phyloP scores from a whole-genome alignment of 805 yeast species.

The Candida sithepensis region DNA sequence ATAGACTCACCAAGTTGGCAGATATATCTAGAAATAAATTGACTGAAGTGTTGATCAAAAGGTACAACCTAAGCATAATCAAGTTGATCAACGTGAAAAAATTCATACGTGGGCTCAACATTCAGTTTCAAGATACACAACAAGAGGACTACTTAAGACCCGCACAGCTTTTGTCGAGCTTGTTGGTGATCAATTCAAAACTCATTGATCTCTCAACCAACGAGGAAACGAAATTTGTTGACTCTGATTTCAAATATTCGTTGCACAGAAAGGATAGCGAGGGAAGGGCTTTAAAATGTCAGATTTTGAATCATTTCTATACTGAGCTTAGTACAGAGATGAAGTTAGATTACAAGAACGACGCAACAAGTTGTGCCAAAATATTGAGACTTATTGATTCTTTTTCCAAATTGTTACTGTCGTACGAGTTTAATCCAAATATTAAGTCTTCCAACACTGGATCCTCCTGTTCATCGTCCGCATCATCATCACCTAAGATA shows the following conservation, averaged over 20 bases:
- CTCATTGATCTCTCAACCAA: background rate
- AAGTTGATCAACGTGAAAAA: conserved; percentile 5
- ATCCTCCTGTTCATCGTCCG: too few relatives aligned
- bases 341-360: background rate
- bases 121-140: background rate
- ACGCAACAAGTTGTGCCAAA: background rate
- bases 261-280: background rate
- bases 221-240: background rate
- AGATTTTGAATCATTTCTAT: conserved; percentile 4
- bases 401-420: conserved; percentile 3
- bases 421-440: conserved; percentile 1
- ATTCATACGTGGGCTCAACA: conserved; percentile 4
- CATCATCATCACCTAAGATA: background rate
- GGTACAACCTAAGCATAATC: conserved; percentile 3
- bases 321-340: background rate
- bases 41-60: conserved; percentile 1
- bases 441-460: background rate
- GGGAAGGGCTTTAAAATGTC: background rate
- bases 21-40: background rate
- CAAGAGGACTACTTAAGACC: background rate
- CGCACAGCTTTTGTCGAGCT: background rate
- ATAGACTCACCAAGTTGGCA: background rate
- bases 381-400: conserved; percentile 5
- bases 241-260: conserved; percentile 5
- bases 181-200: conserved; percentile 6